phyloP scores from a whole-genome alignment of 371 early-diverging fungal species.

The Ordospora colligata region DNA sequence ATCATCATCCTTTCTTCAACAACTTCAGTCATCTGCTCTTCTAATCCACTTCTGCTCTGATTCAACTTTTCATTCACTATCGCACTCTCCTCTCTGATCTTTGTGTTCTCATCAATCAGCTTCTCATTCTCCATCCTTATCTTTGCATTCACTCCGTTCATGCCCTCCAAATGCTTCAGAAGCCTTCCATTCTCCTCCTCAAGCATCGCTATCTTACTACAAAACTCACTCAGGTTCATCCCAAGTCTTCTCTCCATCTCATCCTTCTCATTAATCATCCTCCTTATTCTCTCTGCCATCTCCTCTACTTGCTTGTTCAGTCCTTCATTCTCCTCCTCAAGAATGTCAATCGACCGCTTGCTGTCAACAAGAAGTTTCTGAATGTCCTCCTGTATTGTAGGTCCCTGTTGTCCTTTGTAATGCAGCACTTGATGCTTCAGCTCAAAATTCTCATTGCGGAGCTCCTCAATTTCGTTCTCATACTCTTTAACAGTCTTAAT shows the following conservation, averaged over 20 bases:
- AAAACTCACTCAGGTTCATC: background rate
- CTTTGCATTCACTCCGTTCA: conserved; percentile 10
- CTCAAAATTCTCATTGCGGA: conserved; percentile 49
- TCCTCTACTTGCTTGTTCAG: conserved; percentile 8
- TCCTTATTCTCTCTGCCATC: conserved; percentile 14
- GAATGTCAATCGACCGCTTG: conserved; percentile 18
- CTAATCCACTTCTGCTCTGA: conserved; percentile 2
- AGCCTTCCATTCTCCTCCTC: conserved; percentile 55
- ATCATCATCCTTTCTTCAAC: background rate
- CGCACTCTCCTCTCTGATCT: background rate
- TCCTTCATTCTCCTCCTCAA: conserved; percentile 35
- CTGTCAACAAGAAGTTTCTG: conserved; percentile 43
- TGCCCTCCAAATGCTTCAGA: conserved; percentile 23
- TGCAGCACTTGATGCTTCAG: conserved; percentile 49
- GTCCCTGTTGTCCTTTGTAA: background rate
- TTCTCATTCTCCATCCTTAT: background rate
- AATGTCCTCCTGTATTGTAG: conserved; percentile 17
- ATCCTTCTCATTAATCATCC: background rate
- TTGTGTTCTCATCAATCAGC: background rate
- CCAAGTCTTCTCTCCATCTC: background rate
- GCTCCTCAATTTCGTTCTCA: conserved; percentile 45
- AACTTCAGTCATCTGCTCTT: background rate
- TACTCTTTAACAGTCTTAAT: conserved; percentile 55
- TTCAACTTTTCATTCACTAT: conserved; percentile 9
- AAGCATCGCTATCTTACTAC: conserved; percentile 13